A percentile compares a stretch with the other conserved stretches of the same genome.
These are phyloP conservation scores for Metschnikowia lachancei DNA, from an alignment of 805 yeast species.

Conservation along the genomic window DNA sequence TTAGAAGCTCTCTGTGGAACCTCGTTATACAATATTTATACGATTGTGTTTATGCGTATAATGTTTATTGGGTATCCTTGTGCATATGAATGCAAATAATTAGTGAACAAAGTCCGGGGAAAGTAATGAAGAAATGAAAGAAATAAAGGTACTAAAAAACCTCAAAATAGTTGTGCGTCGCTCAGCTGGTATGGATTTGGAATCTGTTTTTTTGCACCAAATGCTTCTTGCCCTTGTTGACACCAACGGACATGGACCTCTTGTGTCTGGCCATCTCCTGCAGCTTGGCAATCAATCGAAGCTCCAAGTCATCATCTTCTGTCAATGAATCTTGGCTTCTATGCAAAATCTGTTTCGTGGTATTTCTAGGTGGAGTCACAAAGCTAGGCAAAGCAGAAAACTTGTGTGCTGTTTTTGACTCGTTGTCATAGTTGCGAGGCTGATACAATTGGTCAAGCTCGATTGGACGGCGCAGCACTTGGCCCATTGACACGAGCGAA, in stretches of 20 bases:
- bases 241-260: conserved; percentile 40
- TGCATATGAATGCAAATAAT: neutral
- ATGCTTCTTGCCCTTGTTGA: conserved; percentile 34
- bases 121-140: neutral
- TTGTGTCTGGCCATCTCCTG: conserved; percentile 24
- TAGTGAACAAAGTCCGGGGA: neutral
- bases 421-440: conserved; percentile 31
- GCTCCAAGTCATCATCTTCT: conserved; percentile 22
- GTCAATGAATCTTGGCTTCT: conserved; percentile 11
- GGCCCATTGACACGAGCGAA: conserved; percentile 16
- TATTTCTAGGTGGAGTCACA: conserved; percentile 35
- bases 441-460: conserved; percentile 30
- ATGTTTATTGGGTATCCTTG: conserved; percentile 9
- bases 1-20: no score
- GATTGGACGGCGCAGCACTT: conserved; percentile 10
- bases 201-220: conserved; percentile 35
- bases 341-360: conserved; percentile 23
- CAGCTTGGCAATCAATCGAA: conserved; percentile 22
- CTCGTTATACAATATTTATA: no score
- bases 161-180: no score
- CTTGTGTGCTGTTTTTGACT: conserved; percentile 29
- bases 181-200: conserved; percentile 17
- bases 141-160: no score
- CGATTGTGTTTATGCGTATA: neutral
- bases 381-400: conserved; percentile 30